Conservation (phyloP, 495 filamentous ascomycete species). For the Tetracladium setigerum region DNA sequence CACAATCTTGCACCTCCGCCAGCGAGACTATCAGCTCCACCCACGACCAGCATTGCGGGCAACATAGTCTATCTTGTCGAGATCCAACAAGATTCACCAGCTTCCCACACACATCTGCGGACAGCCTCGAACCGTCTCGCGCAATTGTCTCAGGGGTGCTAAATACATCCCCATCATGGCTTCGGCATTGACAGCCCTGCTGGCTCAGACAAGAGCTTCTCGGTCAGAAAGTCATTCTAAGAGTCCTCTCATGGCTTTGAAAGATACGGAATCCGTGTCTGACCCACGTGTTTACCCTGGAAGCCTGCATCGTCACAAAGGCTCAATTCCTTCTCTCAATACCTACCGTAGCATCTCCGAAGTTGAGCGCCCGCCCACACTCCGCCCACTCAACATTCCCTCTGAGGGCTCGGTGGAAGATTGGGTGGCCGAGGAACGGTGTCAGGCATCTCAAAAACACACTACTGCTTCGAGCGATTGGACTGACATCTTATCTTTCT, state of each 20-base stretch:
- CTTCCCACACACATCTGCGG: no score
- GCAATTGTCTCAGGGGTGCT: no score
- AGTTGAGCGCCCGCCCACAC: conserved; percentile 36
- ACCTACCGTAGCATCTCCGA: conserved; percentile 43
- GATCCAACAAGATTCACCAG: no score
- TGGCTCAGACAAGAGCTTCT: conserved; percentile 7
- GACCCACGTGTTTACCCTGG: conserved; percentile 7
- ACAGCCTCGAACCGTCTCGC: no score
- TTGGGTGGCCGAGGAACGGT: conserved; percentile 10
- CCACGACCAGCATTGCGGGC: no score
- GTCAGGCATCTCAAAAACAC: conserved; percentile 10
- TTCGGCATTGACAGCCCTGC: conserved; percentile 2
- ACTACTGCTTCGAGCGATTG: conserved; percentile 12
- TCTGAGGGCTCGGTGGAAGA: conserved; percentile 14
- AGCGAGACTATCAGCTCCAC: no score
- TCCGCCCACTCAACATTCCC: conserved; percentile 27
- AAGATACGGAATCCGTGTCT: neutral
- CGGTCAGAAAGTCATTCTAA: conserved; percentile 9
- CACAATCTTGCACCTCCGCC: no score
- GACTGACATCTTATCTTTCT: conserved; percentile 23
- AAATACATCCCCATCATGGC: conserved; percentile 1
- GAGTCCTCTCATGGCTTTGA: neutral
- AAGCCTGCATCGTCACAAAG: conserved; percentile 11
- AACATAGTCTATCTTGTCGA: no score
- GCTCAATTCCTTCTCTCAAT: conserved; percentile 12